These are phyloP conservation scores for Ammopiptanthus mongolicus DNA, from an alignment of 306 rosid genomes.

Conservation along the genomic window DNA sequence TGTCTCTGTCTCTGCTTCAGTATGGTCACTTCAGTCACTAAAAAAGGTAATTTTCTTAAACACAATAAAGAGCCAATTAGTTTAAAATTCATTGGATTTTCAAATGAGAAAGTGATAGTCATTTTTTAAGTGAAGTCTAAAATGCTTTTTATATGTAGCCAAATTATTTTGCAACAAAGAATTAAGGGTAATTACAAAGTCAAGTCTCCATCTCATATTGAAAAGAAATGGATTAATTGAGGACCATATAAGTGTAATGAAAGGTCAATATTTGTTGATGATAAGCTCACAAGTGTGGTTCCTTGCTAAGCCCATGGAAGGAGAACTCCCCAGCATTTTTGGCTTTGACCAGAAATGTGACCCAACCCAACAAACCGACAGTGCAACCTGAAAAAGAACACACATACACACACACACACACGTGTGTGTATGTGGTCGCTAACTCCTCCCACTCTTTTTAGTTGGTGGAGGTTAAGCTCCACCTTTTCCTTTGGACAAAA, in stretches of 20 bases:
- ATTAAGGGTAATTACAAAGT: neutral
- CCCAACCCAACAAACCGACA: no score
- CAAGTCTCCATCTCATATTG: neutral
- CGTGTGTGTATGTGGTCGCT: no score
- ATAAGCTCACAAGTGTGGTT: neutral
- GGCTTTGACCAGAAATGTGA: no score
- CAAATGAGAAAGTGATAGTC: neutral
- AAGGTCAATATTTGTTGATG: neutral
- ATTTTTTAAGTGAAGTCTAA: neutral
- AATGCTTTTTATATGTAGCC: neutral
- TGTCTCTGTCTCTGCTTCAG: neutral
- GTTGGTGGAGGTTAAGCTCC: no score
- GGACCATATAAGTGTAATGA: neutral
- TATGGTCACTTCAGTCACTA: neutral
- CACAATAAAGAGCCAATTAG: neutral
- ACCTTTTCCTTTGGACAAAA: no score
- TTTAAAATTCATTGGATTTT: neutral
- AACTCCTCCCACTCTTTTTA: no score
- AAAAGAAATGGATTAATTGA: neutral
- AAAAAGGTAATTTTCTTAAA: neutral
- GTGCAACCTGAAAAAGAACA: no score
- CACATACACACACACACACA: no score
- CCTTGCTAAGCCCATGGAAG: no score
- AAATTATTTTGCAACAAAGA: constrained; percentile 5
- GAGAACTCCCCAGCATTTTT: no score